Evolutionary conservation across 805 yeast species (phyloP).

Genomic region (Clavispora carvajalis): DNA sequence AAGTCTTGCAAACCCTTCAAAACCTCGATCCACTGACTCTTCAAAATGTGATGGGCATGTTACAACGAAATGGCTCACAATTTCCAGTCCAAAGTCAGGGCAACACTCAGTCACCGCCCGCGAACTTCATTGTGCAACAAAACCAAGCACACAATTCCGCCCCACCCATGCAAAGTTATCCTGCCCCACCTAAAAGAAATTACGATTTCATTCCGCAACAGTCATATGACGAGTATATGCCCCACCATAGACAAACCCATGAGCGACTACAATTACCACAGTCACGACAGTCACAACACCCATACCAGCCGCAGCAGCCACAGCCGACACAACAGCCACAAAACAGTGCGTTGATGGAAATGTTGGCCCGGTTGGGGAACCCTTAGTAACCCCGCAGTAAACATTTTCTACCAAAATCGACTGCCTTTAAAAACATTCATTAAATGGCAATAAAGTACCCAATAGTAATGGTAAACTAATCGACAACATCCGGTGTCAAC

Average conservation of each 20-base stretch:
- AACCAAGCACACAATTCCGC: not conserved
- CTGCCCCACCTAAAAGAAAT: not conserved
- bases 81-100: too few species aligned
- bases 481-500: not conserved
- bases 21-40: conserved; percentile 28
- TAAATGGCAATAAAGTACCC: not conserved
- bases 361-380: conserved; percentile 30
- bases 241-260: conserved; percentile 5
- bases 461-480: not conserved
- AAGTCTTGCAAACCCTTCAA: conserved; percentile 14
- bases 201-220: not conserved
- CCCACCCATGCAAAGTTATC: not conserved
- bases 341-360: conserved; percentile 28
- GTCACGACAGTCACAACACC: conserved; percentile 7
- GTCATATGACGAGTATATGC: not conserved
- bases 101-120: conserved; percentile 1
- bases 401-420: not conserved
- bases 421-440: not conserved
- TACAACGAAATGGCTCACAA: conserved; percentile 22
- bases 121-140: not conserved
- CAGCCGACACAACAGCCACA: conserved; percentile 8
- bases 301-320: too few species aligned
- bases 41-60: conserved; percentile 26
- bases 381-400: not conserved
- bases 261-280: conserved; percentile 1